Percentiles rank a stretch among this genome's conserved stretches.
These are phyloP conservation scores for Leccinum griseonigrum DNA, from an alignment of 1,284 basidiomycete species.

Conservation along the genomic window DNA sequence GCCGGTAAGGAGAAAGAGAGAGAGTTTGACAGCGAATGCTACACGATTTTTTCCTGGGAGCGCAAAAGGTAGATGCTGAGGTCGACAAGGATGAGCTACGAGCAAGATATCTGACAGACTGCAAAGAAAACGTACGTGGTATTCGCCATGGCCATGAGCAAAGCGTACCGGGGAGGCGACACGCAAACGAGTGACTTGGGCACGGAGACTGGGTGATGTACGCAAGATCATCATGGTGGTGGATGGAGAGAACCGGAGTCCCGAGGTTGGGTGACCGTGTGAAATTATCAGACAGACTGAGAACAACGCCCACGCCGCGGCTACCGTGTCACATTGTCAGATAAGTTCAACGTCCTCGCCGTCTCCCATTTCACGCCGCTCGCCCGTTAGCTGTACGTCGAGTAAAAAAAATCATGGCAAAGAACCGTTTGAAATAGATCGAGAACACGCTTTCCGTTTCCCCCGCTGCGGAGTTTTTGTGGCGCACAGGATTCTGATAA, in stretches of 20 bases:
- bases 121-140: slow-evolving; percentile 49
- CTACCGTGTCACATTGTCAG: background rate
- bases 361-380: background rate
- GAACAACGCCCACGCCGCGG: background rate
- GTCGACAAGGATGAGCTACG: background rate
- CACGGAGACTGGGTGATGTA: slow-evolving; percentile 37
- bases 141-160: slow-evolving; percentile 50
- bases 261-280: slow-evolving; percentile 15
- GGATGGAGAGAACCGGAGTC: slow-evolving; percentile 18
- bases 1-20: slow-evolving; percentile 51
- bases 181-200: slow-evolving; percentile 38
- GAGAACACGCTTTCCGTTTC: background rate
- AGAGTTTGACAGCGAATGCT: slow-evolving; percentile 58
- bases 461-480: slow-evolving; percentile 10
- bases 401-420: background rate
- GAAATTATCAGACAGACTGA: slow-evolving; percentile 8
- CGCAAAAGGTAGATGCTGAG: slow-evolving; percentile 70
- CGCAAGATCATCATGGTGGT: slow-evolving; percentile 38
- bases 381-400: background rate
- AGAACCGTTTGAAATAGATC: background rate
- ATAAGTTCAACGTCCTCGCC: background rate
- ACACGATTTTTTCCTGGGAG: slow-evolving; percentile 52
- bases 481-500: slow-evolving; percentile 14
- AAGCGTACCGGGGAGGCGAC: slow-evolving; percentile 31
- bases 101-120: background rate